Evolutionary conservation across 2,329 filamentous ascomycete genomes (phyloP), one percentile per base, ranked within the genome.

Genomic region (Ophiostoma sp.): DNA sequence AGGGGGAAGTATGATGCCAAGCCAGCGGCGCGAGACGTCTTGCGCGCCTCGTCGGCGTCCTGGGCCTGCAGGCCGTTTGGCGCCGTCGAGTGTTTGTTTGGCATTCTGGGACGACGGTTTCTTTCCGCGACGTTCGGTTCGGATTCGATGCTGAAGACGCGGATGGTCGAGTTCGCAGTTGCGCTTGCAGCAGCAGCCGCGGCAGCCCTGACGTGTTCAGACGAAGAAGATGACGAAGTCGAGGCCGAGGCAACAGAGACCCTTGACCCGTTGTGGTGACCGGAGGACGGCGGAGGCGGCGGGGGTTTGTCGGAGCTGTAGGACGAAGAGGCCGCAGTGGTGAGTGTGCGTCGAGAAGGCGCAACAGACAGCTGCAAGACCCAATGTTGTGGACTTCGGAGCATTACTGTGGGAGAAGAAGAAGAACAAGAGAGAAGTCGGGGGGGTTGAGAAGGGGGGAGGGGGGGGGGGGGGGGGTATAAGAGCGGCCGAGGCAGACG

Each of bases 1-100:
- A 98, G 81, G 1, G 95, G 94, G 74, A 99, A 98, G 79, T 86
- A 89, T 1, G 76, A 76, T 52, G 79, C 77, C 92, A 93, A 75
- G 75, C 82, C 78, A 20, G 67, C 65, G 2, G 65, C 65, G 39
- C 36, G 39, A 5, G 65, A 67, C 5, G 39, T 31, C 23, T 7
- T 39, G 35, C 62, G 62, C 7, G 62, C 60, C 17, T 35, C 62
- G 20, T 65, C 62, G 3, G 62, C 33, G 20, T 36, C 62, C 20
- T 4, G 6, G 3, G 31, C 11, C 8, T 20, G 35, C 35, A 39
- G 3, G 62, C 62, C 62, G 3, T 20, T 15, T 23, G 33, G 62
- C 20, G 33, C 62, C 17, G 20, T 27, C 11, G 48, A 41, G 66
- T 54, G 36, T 33, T 54, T 41, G 66, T n/a, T 27, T 7, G 44